These are phyloP conservation scores for Brassica cretica DNA, from an alignment of 345 rosid species.

Conservation along the genomic window DNA sequence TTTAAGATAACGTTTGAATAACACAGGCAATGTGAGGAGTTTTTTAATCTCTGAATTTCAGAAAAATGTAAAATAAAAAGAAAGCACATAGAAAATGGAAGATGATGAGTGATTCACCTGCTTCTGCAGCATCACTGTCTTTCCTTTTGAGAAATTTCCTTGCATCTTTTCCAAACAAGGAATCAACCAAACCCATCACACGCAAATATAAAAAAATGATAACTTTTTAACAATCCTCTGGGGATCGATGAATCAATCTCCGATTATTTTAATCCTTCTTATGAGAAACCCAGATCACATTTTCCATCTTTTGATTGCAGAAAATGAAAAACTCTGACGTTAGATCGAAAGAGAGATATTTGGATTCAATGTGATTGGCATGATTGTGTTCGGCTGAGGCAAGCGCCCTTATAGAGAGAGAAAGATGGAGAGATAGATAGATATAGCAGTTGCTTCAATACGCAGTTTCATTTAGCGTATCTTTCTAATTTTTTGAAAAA, in stretches of 20 bases:
- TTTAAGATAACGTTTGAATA: neutral
- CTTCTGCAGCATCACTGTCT: constrained; percentile 94
- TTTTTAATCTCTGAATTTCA: neutral
- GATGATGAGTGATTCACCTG: constrained; percentile 47
- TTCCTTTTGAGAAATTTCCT: constrained; percentile 77
- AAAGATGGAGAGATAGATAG: constrained; percentile 7
- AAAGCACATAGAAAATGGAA: neutral
- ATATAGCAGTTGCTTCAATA: constrained; percentile 33
- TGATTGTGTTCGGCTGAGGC: constrained; percentile 30
- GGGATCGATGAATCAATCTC: neutral
- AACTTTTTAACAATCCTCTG: neutral
- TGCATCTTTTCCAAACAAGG: constrained; percentile 45
- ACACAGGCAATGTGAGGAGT: constrained; percentile 1
- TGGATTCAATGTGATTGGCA: constrained; percentile 17
- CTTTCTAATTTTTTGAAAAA: constrained; percentile 12
- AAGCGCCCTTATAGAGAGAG: constrained; percentile 31
- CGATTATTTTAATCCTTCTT: constrained; percentile 18
- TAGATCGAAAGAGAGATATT: neutral
- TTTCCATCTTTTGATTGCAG: constrained; percentile 15
- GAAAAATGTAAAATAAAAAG: neutral
- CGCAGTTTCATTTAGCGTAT: constrained; percentile 38
- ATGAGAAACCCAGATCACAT: constrained; percentile 34
- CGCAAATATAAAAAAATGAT: neutral
- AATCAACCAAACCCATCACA: constrained; percentile 52
- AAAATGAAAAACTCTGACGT: constrained; percentile 9